A percentile compares a stretch with the other conserved stretches of the same genome.
Evolutionary conservation across 1,139 yeast species (phyloP).

Genomic region (Spathaspora sp.): DNA sequence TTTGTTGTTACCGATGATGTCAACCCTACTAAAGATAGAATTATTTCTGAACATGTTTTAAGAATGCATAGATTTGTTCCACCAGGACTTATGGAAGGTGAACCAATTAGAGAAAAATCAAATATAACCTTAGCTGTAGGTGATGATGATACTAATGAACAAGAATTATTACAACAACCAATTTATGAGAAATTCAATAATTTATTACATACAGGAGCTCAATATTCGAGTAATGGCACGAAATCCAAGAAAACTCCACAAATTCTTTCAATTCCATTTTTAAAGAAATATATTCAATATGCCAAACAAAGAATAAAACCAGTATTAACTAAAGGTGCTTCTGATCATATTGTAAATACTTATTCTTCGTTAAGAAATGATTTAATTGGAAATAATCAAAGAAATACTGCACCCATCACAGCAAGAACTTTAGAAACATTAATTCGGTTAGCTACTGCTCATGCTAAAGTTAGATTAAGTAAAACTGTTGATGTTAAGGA

Average conservation of each 20-base stretch:
- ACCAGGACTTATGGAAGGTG: conserved; percentile 90
- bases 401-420: conserved; percentile 92
- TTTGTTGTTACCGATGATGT: conserved; percentile 97
- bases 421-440: conserved; percentile 97
- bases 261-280: conserved; percentile 77
- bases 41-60: conserved; percentile 91
- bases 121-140: conserved; percentile 80
- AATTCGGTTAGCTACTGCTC: conserved; percentile 94
- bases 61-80: conserved; percentile 91
- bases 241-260: conserved; percentile 49
- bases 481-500: conserved; percentile 72
- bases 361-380: conserved; percentile 86
- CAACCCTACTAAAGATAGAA: conserved; percentile 78
- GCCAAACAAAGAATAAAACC: conserved; percentile 91
- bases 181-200: conserved; percentile 85
- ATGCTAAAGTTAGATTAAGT: conserved; percentile 89
- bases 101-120: conserved; percentile 81
- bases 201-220: conserved; percentile 78
- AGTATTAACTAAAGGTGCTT: conserved; percentile 72
- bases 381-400: conserved; percentile 64
- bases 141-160: conserved; percentile 51
- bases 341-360: conserved; percentile 75
- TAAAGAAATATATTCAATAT: conserved; percentile 89
- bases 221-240: conserved; percentile 24
- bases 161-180: conserved; percentile 52